Evolutionary conservation across 1,139 yeast genomes (phyloP), one percentile per base, ranked within the genome.

Genomic region (Geotrichum phurueaensis): DNA sequence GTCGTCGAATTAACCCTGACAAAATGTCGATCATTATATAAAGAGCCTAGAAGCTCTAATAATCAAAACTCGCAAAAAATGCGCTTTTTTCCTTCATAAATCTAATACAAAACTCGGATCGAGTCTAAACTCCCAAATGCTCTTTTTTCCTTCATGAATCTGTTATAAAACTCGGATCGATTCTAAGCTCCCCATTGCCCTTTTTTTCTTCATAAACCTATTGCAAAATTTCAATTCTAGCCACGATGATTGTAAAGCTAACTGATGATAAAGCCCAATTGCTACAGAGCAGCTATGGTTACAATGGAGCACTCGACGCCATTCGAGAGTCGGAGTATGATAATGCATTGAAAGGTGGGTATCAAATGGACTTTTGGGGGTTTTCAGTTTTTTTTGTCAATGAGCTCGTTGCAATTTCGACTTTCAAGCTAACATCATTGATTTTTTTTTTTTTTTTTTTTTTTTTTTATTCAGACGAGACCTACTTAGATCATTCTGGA

Each of bases 401-500:
- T 27, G 31, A 27, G 31, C 6, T 27, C 31, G 31, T 27, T 4
- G 9, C 31, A 27, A 27, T 27, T 7, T 1, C 9, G 31, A 5
- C 2, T 27, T 27, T 7, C 31, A 7, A 27, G 31, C 31, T 27
- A 27, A 27, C 31, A 27, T 10, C 31, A 33, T 31, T 31, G 10
- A 7, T 31, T 31, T 31, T 31, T 31, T 31, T 33, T 12, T 33
- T 33, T 33, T 33, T 12, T 33, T 31, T 31, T 31, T 31, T 13
- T 39, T n/a, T 5, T 25, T 6, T 12, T n/a, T 20, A 39, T 47
- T 20, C n/a, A 58, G 62, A 63, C 22, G 56, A 65, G n/a, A 66
- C 67, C 7, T 78, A 77, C 57, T 67, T 77, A 27, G 81, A 78
- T 58, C 76, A 76, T 65, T 80, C 81, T 6, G 81, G 79, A 1